These are phyloP conservation scores for Pyricularia grisea DNA, from an alignment of 2,329 filamentous ascomycete genomes.

Conservation along the genomic window DNA sequence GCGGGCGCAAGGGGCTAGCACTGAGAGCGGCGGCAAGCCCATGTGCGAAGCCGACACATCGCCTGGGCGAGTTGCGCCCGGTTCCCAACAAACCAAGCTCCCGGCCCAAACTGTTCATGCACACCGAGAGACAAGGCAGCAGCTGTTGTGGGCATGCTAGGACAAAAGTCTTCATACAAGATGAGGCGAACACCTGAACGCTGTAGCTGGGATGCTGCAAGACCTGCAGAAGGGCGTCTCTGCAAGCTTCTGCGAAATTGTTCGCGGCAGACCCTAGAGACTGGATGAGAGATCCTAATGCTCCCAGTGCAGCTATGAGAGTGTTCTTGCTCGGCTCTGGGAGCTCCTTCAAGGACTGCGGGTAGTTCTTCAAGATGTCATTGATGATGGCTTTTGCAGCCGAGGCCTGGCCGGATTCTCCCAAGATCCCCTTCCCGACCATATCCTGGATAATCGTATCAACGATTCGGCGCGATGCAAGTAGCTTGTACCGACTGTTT, in stretches of 20 bases:
- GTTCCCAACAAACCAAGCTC: conserved; percentile 72
- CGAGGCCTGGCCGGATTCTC: conserved; percentile 79
- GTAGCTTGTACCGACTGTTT: conserved; percentile 78
- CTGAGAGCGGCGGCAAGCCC: conserved; percentile 85
- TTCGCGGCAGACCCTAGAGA: conserved; percentile 76
- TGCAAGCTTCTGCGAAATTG: conserved; percentile 68
- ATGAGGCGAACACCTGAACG: conserved; percentile 82
- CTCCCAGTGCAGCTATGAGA: conserved; percentile 68
- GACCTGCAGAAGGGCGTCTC: conserved; percentile 82
- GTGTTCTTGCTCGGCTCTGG: conserved; percentile 84
- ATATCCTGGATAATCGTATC: conserved; percentile 77
- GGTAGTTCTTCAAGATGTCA: conserved; percentile 87
- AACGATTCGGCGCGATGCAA: conserved; percentile 78
- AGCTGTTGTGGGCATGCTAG: conserved; percentile 88
- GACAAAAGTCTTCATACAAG: conserved; percentile 79
- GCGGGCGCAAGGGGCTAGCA: conserved; percentile 74
- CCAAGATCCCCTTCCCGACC: conserved; percentile 70
- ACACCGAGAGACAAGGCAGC: conserved; percentile 83
- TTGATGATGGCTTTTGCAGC: conserved; percentile 78
- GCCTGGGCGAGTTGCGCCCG: conserved; percentile 67
- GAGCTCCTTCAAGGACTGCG: conserved; percentile 77
- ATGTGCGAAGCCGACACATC: conserved; percentile 86
- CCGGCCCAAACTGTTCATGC: conserved; percentile 87
- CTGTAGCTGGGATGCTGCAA: conserved; percentile 93
- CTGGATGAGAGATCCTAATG: conserved; percentile 67